These are phyloP conservation scores for Acacia pycnantha DNA, from an alignment of 331 rosid species.

Conservation along the genomic window DNA sequence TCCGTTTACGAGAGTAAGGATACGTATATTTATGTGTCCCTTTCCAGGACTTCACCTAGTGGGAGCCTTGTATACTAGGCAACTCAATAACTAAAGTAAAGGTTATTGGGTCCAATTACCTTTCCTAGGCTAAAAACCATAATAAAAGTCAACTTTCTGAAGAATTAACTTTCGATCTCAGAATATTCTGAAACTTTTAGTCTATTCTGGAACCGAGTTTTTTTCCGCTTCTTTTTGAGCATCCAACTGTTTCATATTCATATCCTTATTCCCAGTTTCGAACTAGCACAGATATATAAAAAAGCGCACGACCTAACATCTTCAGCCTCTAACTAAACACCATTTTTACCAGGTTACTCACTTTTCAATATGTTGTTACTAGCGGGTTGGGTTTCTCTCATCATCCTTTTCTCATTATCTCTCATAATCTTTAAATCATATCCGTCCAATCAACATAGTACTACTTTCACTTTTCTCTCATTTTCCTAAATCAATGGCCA, in stretches of 20 bases:
- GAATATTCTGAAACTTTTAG: slow-evolving; percentile 5
- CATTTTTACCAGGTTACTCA: not conserved
- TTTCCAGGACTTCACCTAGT: too few relatives aligned
- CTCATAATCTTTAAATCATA: too few relatives aligned
- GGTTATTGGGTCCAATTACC: slow-evolving; percentile 7
- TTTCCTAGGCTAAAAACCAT: slow-evolving; percentile 14
- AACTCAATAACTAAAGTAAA: slow-evolving; percentile 6
- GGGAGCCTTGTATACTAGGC: not conserved
- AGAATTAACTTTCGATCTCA: not conserved
- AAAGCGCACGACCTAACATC: not conserved
- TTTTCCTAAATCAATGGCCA: too few relatives aligned
- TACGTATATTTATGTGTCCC: too few relatives aligned
- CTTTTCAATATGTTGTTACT: not conserved
- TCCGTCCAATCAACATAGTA: too few relatives aligned
- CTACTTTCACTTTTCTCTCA: too few relatives aligned
- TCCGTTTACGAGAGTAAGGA: rapidly evolving
- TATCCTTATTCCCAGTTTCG: not conserved
- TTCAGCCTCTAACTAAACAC: not conserved
- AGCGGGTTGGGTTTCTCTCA: too few relatives aligned
- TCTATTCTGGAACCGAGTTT: not conserved
- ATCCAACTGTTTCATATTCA: not conserved
- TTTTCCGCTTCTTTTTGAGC: not conserved
- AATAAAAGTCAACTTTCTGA: not conserved
- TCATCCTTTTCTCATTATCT: too few relatives aligned
- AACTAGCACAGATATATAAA: not conserved